These are phyloP conservation scores for Backusella australiensis DNA, from an alignment of 192 early-diverging fungal genomes.

Conservation along the genomic window DNA sequence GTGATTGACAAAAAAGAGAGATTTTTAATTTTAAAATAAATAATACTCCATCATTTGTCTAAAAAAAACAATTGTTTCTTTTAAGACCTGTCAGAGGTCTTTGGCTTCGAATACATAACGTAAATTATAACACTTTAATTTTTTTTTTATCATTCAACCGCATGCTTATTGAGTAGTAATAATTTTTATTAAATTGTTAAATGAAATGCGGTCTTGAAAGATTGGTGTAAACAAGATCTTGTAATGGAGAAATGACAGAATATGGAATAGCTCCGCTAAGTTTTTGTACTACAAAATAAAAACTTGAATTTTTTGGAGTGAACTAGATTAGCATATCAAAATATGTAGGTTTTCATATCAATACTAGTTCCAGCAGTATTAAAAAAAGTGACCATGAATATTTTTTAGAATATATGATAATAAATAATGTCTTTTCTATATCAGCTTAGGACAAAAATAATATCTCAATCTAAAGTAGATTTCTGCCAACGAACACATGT, in stretches of 20 bases:
- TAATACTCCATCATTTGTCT: neutral
- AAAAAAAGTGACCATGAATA: too few species aligned
- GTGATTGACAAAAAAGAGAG: neutral
- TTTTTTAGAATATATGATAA: too few species aligned
- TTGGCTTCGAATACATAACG: neutral
- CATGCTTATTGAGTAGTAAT: neutral
- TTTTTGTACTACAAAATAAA: too few species aligned
- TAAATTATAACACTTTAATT: neutral
- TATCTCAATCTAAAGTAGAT: too few species aligned
- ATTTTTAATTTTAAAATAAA: neutral
- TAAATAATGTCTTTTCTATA: too few species aligned
- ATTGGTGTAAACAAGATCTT: neutral
- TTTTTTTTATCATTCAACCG: neutral
- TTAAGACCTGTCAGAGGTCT: neutral
- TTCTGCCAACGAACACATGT: too few species aligned
- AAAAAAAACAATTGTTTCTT: neutral
- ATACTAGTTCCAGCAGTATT: too few species aligned
- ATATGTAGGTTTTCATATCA: too few species aligned
- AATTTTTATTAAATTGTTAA: neutral
- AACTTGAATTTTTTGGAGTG: too few species aligned
- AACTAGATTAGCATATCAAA: too few species aligned
- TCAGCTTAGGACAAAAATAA: too few species aligned
- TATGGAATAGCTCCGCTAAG: neutral
- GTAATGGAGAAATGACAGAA: neutral
- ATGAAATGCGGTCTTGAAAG: neutral